These are phyloP conservation scores for Rutstroemia sp. DNA, from an alignment of 2,329 filamentous ascomycete genomes.

Conservation along the genomic window DNA sequence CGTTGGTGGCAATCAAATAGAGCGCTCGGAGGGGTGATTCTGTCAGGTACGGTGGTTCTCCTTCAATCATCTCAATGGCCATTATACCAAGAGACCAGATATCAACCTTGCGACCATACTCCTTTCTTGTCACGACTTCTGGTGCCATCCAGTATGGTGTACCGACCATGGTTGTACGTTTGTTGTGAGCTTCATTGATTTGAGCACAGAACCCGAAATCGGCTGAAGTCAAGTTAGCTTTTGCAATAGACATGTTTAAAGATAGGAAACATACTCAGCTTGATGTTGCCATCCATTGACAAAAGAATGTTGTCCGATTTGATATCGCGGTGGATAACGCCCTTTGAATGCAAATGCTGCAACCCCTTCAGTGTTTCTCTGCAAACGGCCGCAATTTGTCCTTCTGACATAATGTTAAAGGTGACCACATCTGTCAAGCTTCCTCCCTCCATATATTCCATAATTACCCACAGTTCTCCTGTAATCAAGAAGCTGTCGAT, in stretches of 20 bases:
- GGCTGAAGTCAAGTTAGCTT: slow-evolving; percentile 46
- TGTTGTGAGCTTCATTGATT: slow-evolving; percentile 94
- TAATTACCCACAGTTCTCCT: slow-evolving; percentile 95
- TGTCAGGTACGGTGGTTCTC: slow-evolving; percentile 92
- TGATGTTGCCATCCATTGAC: slow-evolving; percentile 91
- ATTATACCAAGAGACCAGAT: slow-evolving; percentile 99
- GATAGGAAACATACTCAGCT: slow-evolving; percentile 65
- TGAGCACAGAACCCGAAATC: slow-evolving; percentile 99
- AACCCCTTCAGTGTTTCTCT: slow-evolving; percentile 86
- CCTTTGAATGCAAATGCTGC: slow-evolving; percentile 94
- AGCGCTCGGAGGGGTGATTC: slow-evolving; percentile 89
- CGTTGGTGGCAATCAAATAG: slow-evolving; percentile 94
- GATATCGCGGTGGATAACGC: slow-evolving; percentile 97
- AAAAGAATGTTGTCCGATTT: slow-evolving; percentile 98
- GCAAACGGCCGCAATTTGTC: slow-evolving; percentile 93
- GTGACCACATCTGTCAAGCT: slow-evolving; percentile 97
- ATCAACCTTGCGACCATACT: slow-evolving; percentile 96
- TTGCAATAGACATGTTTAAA: background rate
- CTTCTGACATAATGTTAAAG: slow-evolving; percentile 98
- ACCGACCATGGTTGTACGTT: slow-evolving; percentile 97
- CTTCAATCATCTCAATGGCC: slow-evolving; percentile 99
- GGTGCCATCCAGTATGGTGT: slow-evolving; percentile 99
- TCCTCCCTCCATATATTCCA: slow-evolving; percentile 99
- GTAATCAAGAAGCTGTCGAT: slow-evolving; percentile 91
- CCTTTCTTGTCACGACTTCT: slow-evolving; percentile 93